Conservation (phyloP, 331 rosid genomes). For the Pyracantha coccinea region DNA sequence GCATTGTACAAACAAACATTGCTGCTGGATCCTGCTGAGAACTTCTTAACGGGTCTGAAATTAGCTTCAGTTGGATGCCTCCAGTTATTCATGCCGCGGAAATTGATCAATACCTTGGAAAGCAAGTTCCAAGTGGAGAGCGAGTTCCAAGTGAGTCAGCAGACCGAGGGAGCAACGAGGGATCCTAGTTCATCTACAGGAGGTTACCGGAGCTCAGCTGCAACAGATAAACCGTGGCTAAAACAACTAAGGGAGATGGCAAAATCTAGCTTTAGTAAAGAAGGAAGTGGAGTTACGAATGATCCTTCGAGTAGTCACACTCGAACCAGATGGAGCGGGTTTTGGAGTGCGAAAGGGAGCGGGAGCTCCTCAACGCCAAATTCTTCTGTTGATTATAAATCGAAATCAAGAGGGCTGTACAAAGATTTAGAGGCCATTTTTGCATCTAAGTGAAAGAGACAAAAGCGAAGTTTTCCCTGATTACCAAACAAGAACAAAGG, state of each 20-base stretch:
- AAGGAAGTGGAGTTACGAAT: slow-evolving; percentile 32
- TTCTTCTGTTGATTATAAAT: slow-evolving; percentile 44
- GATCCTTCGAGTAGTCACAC: slow-evolving; percentile 71
- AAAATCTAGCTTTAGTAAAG: slow-evolving; percentile 64
- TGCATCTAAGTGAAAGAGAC: slow-evolving; percentile 55
- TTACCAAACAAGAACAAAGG: too few relatives aligned
- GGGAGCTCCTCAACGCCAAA: slow-evolving; percentile 50
- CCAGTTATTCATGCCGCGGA: neutral
- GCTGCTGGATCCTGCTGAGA: slow-evolving; percentile 52
- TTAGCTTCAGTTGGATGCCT: slow-evolving; percentile 58
- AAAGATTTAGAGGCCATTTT: slow-evolving; percentile 89
- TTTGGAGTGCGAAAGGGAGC: slow-evolving; percentile 60
- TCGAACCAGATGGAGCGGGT: slow-evolving; percentile 39
- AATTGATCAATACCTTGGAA: too few relatives aligned
- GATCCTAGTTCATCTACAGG: slow-evolving; percentile 19
- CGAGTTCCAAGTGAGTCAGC: slow-evolving; percentile 28
- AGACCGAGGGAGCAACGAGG: slow-evolving; percentile 12
- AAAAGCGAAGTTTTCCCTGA: neutral
- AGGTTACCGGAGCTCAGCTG: slow-evolving; percentile 21
- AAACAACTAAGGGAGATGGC: slow-evolving; percentile 57
- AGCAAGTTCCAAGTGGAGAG: too few relatives aligned
- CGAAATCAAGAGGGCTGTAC: slow-evolving; percentile 45
- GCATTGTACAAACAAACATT: slow-evolving; percentile 56
- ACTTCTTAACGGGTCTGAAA: slow-evolving; percentile 42
- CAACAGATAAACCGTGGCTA: slow-evolving; percentile 62